Base-by-base conservation (phyloP, 1,284 basidiomycete species). In the Limonomyces culmigenus region DNA sequence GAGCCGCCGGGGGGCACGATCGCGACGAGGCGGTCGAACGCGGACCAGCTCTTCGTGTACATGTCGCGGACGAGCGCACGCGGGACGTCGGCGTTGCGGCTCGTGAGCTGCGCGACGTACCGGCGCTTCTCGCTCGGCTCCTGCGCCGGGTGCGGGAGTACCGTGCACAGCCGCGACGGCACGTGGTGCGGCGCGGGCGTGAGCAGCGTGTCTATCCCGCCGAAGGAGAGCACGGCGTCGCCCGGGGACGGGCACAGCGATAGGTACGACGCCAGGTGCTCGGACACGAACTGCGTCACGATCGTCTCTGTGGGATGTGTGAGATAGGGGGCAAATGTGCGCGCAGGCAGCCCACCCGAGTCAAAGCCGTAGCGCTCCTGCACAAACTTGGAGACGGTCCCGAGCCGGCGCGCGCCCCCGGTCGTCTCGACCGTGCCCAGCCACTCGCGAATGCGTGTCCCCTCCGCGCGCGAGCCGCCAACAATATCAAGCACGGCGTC, bases 31-130 rank as follows among this genome's bases (percentile, higher is more conserved):
- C 84, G 70, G 50, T 84, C 78, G 45, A 87, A 87, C 3, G 81
- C 81, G 48, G 76, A 80, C 84, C 84, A 88, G 39, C 77, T 83
- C 54, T 87, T 87, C 30, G 80, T 85, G 50, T 88, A 87, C 75
- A 86, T 78, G 47, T 87, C 83, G 39, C 83, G 71, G 17, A 84
- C 78, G 19, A 87, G 65, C 1, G 79, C 76, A 32, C 84, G 69
- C 5, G 81, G 80, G n/a, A 84, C 73, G 46, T 85, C 84, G 6
- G 78, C 79, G 48, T 85, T 85, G 50, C 75, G 65, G 61, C 71
- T 79, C 13, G 68, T 66, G 12, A 85, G 51, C 47, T 73, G 67
- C 18, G 73, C 66, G 37, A 84, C 63, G 45, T 81, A 85, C 43
- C 74, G 65, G 42, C 69, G 65, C 48, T 77, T 76, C 50, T 83